Evolutionary conservation across 108 stramenopile species (phyloP), one percentile per base, ranked within the genome.

Genomic region (Cyclotella atomus): DNA sequence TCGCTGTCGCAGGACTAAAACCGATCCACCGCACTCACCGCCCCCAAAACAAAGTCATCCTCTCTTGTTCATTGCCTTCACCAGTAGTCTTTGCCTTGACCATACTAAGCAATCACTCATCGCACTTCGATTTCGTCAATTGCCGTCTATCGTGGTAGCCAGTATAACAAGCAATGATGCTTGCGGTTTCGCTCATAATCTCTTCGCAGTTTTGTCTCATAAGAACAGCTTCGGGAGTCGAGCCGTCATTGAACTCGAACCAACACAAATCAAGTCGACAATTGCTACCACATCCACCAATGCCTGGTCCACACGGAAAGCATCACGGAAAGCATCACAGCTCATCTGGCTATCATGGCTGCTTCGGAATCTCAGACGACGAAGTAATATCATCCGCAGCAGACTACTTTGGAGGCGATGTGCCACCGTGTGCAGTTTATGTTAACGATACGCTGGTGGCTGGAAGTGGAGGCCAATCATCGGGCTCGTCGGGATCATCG

Each of bases 351-450:
- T 67, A 75, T 32, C 60, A 27, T 14, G 74, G 74, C 20, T 75
- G 74, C 24, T 33, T 75, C n/a, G 74, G 74, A 1, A 32, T 75
- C 0, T 75, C 74, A 7, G 44, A 44, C 21, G 74, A 75, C 8
- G 74, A 66, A 28, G 41, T 66, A 38, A 27, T 41, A 41, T 41
- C 35, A n/a, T 2, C 56, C 46, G 74, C 65, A 59, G 41, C 56
- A 20, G 57, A 32, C 6, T 57, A 38, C 25, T 75, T 75, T 55
- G 32, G 55, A 52, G 74, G 36, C 2, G 47, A 67, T 2, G 54
- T 67, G 43, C 56, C 57, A 36, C 55, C 65, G 23, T 75, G 74
- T 17, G 49, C 50, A 15, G 29, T 73, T 24, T 38, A 49, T 30
- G 53, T 65, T 19, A 46, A 56, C 25, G 73, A 63, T 9, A 60